These are phyloP conservation scores for Pyricularia sp. DNA, from an alignment of 2,329 filamentous ascomycete species.

Conservation along the genomic window DNA sequence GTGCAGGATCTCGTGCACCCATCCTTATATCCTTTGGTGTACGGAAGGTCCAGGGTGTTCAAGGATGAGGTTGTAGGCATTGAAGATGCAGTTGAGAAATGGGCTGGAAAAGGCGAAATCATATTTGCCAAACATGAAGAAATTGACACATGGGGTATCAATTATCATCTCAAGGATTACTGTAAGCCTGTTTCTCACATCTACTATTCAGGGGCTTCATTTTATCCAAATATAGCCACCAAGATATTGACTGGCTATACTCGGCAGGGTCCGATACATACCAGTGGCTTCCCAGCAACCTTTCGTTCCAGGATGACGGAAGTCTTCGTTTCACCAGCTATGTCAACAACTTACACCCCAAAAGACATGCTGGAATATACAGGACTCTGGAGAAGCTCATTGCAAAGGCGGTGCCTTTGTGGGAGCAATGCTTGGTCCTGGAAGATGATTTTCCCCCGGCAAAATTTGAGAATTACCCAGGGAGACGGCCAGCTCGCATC, in stretches of 20 bases:
- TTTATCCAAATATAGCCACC: too few relatives aligned
- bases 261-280: constrained; percentile 15
- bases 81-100: constrained; percentile 14
- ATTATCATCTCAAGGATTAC: too few relatives aligned
- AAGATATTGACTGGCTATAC: background rate
- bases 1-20: constrained; percentile 52
- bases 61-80: constrained; percentile 21
- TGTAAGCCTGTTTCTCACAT: too few relatives aligned
- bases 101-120: constrained; percentile 12
- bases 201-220: too few relatives aligned
- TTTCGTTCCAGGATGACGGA: constrained; percentile 20
- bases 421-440: constrained; percentile 23
- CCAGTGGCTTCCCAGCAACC: constrained; percentile 27
- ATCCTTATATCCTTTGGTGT: constrained; percentile 47
- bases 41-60: constrained; percentile 20
- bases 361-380: constrained; percentile 22
- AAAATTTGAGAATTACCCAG: background rate
- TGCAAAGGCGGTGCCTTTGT: constrained; percentile 26
- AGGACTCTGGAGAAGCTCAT: constrained; percentile 24
- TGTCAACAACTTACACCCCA: constrained; percentile 34
- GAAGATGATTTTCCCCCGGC: background rate
- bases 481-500: background rate
- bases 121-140: constrained; percentile 4
- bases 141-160: background rate
- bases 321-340: constrained; percentile 29